Evolutionary conservation across 2,329 filamentous ascomycete genomes (phyloP), one percentile per base, ranked within the genome.

Genomic region (Leptodontidium sp.): DNA sequence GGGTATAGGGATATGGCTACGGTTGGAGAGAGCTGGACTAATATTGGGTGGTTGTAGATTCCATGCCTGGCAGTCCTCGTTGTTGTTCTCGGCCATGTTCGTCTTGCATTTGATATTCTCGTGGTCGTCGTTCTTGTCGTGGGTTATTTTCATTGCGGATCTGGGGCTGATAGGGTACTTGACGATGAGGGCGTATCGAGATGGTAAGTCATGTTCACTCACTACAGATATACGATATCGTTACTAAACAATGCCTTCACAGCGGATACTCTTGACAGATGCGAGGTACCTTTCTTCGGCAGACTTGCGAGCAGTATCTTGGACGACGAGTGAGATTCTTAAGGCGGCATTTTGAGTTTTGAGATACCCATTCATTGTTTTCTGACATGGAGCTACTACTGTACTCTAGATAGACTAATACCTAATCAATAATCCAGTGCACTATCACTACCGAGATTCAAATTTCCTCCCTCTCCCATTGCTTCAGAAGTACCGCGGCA

Each of bases 61-160:
- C 75, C 96, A 99, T 80, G 96, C 96, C 8, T 99, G 96, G 95
- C 96, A 99, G 81, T 93, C 92, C 7, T 90, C 91, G 72, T 84
- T 97, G 76, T 81, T 97, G 2, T 98, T 97, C 79, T 91, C 92
- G 0, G 87, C 87, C 61, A 77, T 89, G 68, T 88, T 94, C 80
- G 81, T 97, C 63, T 74, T 98, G 29, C 95, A 98, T 78, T 85
- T 98, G 47, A 82, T 98, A 52, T 91, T 98, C 80, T 91, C 90
- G 14, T 97, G 93, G 92, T 95, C 93, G 29, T 86, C 84, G 1
- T 89, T 97, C 66, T 83, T 98, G 1, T 94, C 91, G 70, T 98
- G 93, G 92, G 78, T 95, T 24, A 82, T 99, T 64, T 90, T 98
- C 71, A 80, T 93, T 11, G 86, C 86, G 26, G 95, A 99, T 78